phyloP scores from a whole-genome alignment of 2,329 filamentous ascomycete species.

The Aspergillus novoparasiticus region DNA sequence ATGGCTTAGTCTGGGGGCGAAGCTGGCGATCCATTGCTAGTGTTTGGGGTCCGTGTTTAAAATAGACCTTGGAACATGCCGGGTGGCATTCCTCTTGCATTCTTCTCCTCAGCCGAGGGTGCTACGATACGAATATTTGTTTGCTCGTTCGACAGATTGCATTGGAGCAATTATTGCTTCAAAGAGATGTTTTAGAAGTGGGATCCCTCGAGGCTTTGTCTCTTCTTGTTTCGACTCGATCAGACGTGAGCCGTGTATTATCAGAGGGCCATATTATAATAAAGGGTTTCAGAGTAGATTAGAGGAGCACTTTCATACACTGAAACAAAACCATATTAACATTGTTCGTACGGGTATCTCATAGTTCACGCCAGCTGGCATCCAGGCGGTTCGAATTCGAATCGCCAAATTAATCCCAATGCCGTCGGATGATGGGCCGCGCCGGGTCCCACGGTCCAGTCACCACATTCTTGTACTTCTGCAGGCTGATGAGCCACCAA shows the following conservation, averaged over 20 bases:
- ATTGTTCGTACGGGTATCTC: background rate
- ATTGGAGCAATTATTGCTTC: background rate
- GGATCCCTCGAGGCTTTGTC: background rate
- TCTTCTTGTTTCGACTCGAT: background rate
- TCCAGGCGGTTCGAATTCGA: background rate
- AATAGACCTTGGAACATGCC: background rate
- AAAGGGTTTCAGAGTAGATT: background rate
- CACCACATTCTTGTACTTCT: constrained; percentile 99
- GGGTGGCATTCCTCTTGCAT: background rate
- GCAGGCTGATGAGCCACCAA: constrained; percentile 96
- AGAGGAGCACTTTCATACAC: background rate
- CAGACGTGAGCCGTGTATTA: background rate
- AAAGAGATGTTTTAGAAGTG: background rate
- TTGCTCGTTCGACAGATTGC: background rate
- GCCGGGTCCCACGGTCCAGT: constrained; percentile 97
- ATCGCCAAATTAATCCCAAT: constrained; percentile 38
- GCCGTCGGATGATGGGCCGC: constrained; percentile 61
- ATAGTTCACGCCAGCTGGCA: background rate
- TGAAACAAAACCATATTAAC: background rate
- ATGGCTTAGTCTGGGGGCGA: background rate
- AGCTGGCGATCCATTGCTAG: background rate
- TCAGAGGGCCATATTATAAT: background rate
- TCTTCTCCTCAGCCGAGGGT: background rate
- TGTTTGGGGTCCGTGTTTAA: background rate
- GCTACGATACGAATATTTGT: background rate